Conservation (phyloP, 140 eudicot genomes). For the Senecio squalidus region DNA sequence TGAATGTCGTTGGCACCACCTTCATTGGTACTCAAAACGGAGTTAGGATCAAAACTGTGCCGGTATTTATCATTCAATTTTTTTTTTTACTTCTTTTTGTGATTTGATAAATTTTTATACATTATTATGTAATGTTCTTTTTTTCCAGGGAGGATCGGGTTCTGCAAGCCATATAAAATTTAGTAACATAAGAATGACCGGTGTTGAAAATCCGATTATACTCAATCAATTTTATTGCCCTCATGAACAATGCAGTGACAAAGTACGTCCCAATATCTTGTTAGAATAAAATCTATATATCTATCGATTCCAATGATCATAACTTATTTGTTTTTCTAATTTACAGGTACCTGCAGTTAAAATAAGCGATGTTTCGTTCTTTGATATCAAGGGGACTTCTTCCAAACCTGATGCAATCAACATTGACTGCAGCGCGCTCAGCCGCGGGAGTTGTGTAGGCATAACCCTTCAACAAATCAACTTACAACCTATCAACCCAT, state of each 20-base stretch:
- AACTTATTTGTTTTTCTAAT: neutral
- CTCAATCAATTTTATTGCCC: constrained; percentile 19
- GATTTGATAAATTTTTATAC: neutral
- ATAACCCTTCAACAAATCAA: constrained; percentile 8
- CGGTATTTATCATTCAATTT: constrained; percentile 7
- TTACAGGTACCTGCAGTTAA: constrained; percentile 21
- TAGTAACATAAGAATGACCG: constrained; percentile 13
- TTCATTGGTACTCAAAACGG: constrained; percentile 21
- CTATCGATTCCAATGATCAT: neutral
- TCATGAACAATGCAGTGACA: neutral
- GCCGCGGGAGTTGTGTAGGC: constrained; percentile 2
- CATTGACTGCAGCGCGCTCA: neutral
- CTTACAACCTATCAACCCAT: neutral
- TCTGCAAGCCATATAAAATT: constrained; percentile 11
- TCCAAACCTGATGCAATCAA: neutral
- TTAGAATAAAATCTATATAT: neutral
- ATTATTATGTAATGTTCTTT: neutral
- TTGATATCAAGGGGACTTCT: constrained; percentile 28
- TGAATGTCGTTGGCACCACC: constrained; percentile 8
- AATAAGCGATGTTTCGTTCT: constrained; percentile 23
- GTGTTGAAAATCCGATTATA: constrained; percentile 17
- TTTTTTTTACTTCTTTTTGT: neutral
- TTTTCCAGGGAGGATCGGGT: constrained; percentile 19
- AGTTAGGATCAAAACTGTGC: constrained; percentile 22
- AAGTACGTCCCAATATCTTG: neutral